Conservation (phyloP, 2,329 filamentous ascomycete species). For the Alternaria consortialis region DNA sequence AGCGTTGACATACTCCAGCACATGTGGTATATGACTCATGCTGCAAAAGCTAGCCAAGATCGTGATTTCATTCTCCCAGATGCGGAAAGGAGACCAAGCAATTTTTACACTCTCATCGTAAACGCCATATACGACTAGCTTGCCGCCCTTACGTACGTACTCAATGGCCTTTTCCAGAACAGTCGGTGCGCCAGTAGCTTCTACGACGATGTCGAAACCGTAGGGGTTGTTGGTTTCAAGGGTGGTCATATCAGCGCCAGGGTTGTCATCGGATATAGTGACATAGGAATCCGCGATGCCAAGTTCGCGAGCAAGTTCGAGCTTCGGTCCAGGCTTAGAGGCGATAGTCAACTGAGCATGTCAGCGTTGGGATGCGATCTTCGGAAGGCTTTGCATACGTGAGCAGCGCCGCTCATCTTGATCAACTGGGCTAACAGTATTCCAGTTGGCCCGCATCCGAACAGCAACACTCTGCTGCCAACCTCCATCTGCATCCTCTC, state of each 20-base stretch:
- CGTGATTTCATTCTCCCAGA: constrained; percentile 73
- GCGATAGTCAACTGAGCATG: constrained; percentile 65
- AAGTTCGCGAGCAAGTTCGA: constrained; percentile 68
- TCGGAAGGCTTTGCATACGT: constrained; percentile 47
- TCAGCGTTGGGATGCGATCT: neutral
- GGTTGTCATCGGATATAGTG: constrained; percentile 48
- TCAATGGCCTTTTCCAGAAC: constrained; percentile 76
- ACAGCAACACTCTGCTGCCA: constrained; percentile 71
- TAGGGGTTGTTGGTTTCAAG: constrained; percentile 73
- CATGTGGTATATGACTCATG: constrained; percentile 57
- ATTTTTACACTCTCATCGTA: constrained; percentile 71
- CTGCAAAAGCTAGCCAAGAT: constrained; percentile 76
- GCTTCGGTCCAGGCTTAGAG: constrained; percentile 74
- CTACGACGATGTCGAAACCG: constrained; percentile 77
- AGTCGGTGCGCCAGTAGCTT: constrained; percentile 74
- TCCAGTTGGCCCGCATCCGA: constrained; percentile 73
- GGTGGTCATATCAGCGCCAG: constrained; percentile 62
- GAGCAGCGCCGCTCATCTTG: constrained; percentile 71
- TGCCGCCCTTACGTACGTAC: constrained; percentile 75
- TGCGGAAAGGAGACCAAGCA: constrained; percentile 74
- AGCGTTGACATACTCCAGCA: constrained; percentile 58
- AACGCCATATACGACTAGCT: constrained; percentile 76
- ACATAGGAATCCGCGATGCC: constrained; percentile 60
- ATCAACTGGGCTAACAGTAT: constrained; percentile 71
- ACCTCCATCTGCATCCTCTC: constrained; percentile 74